Conservation (phyloP, 768 basidiomycete genomes). For the Trametes elegans region DNA sequence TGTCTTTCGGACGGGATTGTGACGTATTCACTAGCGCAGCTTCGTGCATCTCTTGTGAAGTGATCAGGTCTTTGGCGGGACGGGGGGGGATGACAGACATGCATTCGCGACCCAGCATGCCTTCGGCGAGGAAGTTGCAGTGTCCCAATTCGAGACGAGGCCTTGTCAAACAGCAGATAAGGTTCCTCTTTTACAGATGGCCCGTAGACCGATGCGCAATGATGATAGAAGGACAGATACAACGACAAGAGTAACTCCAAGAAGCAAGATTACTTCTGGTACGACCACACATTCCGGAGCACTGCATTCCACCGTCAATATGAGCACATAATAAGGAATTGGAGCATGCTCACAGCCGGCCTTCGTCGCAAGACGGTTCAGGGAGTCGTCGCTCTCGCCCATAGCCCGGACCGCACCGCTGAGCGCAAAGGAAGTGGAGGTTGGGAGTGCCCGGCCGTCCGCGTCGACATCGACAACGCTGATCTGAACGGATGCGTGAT, state of each 20-base stretch:
- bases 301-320: constrained; percentile 45
- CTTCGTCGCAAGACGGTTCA: constrained; percentile 95
- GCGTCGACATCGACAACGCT: constrained; percentile 93
- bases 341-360: constrained; percentile 76
- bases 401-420: constrained; percentile 92
- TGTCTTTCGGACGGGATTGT: too few relatives aligned
- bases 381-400: constrained; percentile 94
- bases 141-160: background rate
- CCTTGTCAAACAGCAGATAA: background rate
- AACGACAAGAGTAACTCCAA: constrained; percentile 22
- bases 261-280: constrained; percentile 71
- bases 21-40: too few relatives aligned
- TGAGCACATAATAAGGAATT: background rate
- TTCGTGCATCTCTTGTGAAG: too few relatives aligned
- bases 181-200: constrained; percentile 10
- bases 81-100: too few relatives aligned
- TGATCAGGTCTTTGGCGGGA: too few relatives aligned
- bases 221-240: constrained; percentile 19
- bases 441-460: constrained; percentile 73
- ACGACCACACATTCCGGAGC: constrained; percentile 94
- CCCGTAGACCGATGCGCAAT: constrained; percentile 3
- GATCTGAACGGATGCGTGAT: constrained; percentile 98
- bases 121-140: too few relatives aligned
- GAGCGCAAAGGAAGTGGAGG: constrained; percentile 90
- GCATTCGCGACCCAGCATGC: too few relatives aligned